Evolutionary conservation across 805 yeast species (phyloP).

Genomic region (Diddensiella santjacobensis): DNA sequence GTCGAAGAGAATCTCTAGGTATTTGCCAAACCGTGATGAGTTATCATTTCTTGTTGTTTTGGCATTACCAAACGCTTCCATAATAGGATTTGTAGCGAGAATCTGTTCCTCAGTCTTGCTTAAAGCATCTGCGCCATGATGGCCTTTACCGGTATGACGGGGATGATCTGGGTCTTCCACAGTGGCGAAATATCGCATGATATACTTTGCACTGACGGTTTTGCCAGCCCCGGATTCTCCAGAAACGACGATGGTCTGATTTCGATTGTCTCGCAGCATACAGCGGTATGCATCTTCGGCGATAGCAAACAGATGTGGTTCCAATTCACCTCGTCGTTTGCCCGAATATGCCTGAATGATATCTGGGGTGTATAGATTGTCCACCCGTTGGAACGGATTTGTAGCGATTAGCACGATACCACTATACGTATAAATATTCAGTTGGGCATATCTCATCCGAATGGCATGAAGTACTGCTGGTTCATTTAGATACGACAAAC

Average conservation of each 20-base stretch:
- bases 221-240: conserved; percentile 99
- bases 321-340: conserved; percentile 87
- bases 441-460: conserved; percentile 79
- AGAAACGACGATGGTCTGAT: conserved; percentile 93
- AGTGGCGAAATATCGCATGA: conserved; percentile 95
- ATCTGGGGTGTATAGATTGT: conserved; percentile 84
- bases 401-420: conserved; percentile 96
- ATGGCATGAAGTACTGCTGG: conserved; percentile 96
- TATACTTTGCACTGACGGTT: conserved; percentile 93
- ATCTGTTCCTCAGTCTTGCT: conserved; percentile 91
- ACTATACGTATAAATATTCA: conserved; percentile 90
- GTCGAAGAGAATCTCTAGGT: conserved; percentile 85
- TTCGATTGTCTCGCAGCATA: conserved; percentile 78
- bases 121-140: conserved; percentile 51
- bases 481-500: conserved; percentile 87
- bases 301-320: conserved; percentile 94
- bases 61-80: conserved; percentile 99
- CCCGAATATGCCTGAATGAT: conserved; percentile 94
- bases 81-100: conserved; percentile 92
- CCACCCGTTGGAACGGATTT: conserved; percentile 91
- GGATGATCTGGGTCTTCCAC: conserved; percentile 58
- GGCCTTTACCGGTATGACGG: conserved; percentile 23
- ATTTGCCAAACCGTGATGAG: conserved; percentile 96
- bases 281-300: conserved; percentile 97
- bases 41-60: conserved; percentile 96